Conservation (phyloP, 257 asterid species). For the Solanum habrochaites region DNA sequence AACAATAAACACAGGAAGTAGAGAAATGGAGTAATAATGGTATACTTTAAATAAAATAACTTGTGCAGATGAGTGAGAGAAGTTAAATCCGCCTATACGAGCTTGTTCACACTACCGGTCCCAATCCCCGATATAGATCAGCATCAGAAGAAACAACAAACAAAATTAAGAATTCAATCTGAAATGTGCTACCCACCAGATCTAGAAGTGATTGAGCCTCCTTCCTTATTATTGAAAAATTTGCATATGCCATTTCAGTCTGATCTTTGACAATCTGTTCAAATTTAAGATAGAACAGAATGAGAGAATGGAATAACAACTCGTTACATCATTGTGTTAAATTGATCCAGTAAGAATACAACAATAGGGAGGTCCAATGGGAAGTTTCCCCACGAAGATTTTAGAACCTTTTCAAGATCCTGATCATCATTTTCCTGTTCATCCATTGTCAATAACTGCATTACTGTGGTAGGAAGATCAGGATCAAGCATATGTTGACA, state of each 20-base stretch:
- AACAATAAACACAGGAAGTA: neutral
- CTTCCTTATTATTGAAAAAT: slow-evolving; percentile 68
- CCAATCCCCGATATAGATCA: neutral
- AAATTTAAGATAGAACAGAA: neutral
- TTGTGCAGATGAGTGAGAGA: neutral
- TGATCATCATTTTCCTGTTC: slow-evolving; percentile 70
- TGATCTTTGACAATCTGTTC: slow-evolving; percentile 78
- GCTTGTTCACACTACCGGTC: neutral
- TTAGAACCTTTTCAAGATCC: slow-evolving; percentile 70
- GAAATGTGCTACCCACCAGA: slow-evolving; percentile 38
- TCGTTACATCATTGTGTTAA: neutral
- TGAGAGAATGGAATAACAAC: neutral
- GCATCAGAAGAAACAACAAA: neutral
- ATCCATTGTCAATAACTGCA: slow-evolving; percentile 61
- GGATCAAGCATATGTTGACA: slow-evolving; percentile 90
- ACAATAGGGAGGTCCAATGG: neutral
- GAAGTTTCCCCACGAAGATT: neutral
- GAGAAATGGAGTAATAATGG: neutral
- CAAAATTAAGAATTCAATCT: neutral
- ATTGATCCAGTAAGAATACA: neutral
- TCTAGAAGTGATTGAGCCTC: slow-evolving; percentile 75
- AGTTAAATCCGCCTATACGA: neutral
- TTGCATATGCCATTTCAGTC: slow-evolving; percentile 68
- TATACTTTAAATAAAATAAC: neutral
- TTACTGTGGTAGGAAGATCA: slow-evolving; percentile 58